Base-by-base conservation (phyloP, 2,329 filamentous ascomycete species). In the Microdochium trichocladiopsis region DNA sequence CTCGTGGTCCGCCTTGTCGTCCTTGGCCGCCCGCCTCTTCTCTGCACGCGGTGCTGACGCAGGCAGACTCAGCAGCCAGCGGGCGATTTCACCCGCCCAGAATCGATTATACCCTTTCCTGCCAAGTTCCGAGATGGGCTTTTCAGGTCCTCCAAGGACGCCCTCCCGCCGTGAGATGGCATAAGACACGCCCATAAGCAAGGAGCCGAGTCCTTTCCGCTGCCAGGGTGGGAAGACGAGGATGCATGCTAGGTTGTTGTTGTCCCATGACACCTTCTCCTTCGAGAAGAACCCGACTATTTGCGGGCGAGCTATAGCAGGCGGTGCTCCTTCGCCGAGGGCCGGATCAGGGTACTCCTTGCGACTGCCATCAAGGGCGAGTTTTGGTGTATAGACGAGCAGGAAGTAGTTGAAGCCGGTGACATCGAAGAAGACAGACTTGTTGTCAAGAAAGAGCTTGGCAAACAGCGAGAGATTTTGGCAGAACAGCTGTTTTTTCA, bases 221-320 rank as follows among this genome's bases (percentile, higher is more conserved):
- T 97, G 93, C 84, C 93, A 97, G 0, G 94, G 94, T 1, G 94
- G 94, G 63, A 97, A 97, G 16, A 97, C 82, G 6, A 97, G 77
- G 60, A 99, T 99, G 66, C 94, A 99, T 1, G 94, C 94, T 4
- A 99, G 79, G 59, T 97, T 99, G 69, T 99, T 97, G 63, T 93
- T 92, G 63, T 99, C 94, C 93, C 94, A 99, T 3, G 90, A 96
- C 77, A 96, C 88, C 68, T 97, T 97, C 69, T 99, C 94, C 67
- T 99, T 97, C 57, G 89, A 95, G 74, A 97, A 99, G 78, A 97
- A 97, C n/a, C 94, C 94, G 1, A 93, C 82, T 25, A 96, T 85
- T 63, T 86, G 83, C 21, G 69, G 64, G 41, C 68, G 66, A 21
- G 23, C 4, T 25, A 12, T 4, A 12, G 33, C 51, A 6, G 62